phyloP scores from a whole-genome alignment of 2,329 filamentous ascomycete genomes.

The Alternaria angustiovoidea region DNA sequence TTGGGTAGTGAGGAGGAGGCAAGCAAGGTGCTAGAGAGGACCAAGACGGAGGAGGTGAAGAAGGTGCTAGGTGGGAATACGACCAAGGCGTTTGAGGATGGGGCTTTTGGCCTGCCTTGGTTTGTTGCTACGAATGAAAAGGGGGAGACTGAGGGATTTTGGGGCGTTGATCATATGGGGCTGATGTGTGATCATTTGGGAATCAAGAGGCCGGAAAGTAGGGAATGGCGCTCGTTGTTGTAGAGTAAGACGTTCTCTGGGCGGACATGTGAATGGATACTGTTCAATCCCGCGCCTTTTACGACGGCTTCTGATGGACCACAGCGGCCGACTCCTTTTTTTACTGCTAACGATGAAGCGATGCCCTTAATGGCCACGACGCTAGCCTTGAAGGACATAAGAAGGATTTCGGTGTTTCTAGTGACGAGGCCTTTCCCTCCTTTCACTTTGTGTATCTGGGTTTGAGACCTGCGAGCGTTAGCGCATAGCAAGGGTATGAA shows the following conservation, averaged over 20 bases:
- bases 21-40: constrained; percentile 52
- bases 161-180: constrained; percentile 68
- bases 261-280: background rate
- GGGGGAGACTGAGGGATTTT: constrained; percentile 64
- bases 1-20: constrained; percentile 58
- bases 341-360: background rate
- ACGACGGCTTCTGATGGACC: background rate
- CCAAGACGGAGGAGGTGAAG: constrained; percentile 56
- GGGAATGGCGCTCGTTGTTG: constrained; percentile 52
- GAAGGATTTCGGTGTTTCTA: background rate
- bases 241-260: constrained; percentile 19
- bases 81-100: constrained; percentile 59
- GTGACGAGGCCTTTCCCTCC: background rate
- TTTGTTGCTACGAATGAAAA: constrained; percentile 63
- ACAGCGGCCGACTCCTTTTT: background rate
- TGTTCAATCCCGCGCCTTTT: background rate
- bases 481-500: background rate
- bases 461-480: background rate
- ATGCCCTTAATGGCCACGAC: background rate
- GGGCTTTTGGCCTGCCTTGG: constrained; percentile 69
- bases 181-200: constrained; percentile 63
- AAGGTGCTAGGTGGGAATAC: constrained; percentile 59
- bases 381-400: background rate
- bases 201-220: constrained; percentile 53
- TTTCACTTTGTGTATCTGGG: background rate